Conservation (phyloP, 164 flowering plant genomes). For the Vitis riparia region DNA sequence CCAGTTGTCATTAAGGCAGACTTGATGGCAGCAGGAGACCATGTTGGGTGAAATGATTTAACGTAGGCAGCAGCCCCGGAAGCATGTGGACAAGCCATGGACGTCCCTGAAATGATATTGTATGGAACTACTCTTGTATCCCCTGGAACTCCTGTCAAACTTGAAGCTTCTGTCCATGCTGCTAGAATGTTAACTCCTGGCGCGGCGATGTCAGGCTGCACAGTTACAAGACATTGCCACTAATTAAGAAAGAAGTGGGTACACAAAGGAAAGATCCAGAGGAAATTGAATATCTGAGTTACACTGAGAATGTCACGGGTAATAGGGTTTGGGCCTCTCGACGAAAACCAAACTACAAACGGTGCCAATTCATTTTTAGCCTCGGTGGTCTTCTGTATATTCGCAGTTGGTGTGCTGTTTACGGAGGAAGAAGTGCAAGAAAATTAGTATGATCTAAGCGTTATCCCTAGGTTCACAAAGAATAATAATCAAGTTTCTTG, state of each 20-base stretch:
- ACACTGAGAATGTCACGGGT: conserved; percentile 11
- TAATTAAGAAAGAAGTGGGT: background rate
- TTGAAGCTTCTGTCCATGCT: conserved; percentile 1
- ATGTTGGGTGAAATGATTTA: too few relatives aligned
- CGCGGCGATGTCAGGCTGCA: conserved; percentile 13
- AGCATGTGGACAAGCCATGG: too few relatives aligned
- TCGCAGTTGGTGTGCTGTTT: conserved; percentile 7
- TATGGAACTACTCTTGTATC: background rate
- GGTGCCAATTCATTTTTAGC: conserved; percentile 6
- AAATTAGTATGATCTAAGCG: background rate
- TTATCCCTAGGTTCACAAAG: too few relatives aligned
- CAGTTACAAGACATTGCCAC: background rate
- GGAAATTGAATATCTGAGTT: background rate
- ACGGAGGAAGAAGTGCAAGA: background rate
- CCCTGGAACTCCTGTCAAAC: background rate
- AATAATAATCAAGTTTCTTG: background rate
- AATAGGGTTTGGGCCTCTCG: conserved; percentile 18
- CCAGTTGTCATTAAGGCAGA: conserved; percentile 17
- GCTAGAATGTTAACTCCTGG: background rate
- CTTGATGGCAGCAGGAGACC: too few relatives aligned
- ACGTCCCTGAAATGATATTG: too few relatives aligned
- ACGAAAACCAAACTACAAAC: conserved; percentile 12
- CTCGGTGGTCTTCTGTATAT: background rate
- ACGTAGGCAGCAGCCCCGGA: too few relatives aligned
- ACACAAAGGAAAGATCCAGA: background rate